Base-by-base conservation (phyloP, 164 flowering plant genomes). In the Stephania yunnanensis region DNA sequence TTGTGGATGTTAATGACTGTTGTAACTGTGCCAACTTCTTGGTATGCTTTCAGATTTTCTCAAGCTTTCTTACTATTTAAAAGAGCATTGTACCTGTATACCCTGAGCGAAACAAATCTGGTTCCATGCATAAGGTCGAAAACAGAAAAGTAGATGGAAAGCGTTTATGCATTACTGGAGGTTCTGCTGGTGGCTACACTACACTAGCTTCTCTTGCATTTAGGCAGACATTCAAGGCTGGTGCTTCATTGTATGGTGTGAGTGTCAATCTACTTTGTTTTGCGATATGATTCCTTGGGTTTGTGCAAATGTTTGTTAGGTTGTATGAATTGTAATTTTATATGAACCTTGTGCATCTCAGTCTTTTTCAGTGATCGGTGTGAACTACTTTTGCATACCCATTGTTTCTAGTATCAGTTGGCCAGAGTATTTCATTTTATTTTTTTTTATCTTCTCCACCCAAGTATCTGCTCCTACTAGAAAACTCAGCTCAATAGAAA, bases 181-280 rank as follows among this genome's bases (percentile, higher is more conserved):
- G 86, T 71, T 95, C 99, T 77, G 99, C 99, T 74, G 99, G 98
- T 78, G 98, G 99, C 42, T 95, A 90, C 83, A 93, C 98, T 75
- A 93, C 98, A 71, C 81, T 95, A 78, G 98, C 98, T 82, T 87
- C 97, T 78, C 97, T 95, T 82, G 97, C 97, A 68, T 95, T 95
- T 75, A 92, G 80, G 78, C 83, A 92, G 42, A 88, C 84, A 19
- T 95, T 95, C 78, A 93, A 89, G 82, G 98, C 98, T 68, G 98
- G 99, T 66, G 93, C 99, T 80, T 95, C 99, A 73, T 84, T 92
- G 82, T 95, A 85, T 86, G 99, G 99, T 15, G 99, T 95, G 80
- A 88, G 98, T 89, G 71, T 71, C 29, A 0, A 71, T 76, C 73
- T 36, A 22, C 65, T 74, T 7, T 58, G 13, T 46, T 58, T 17